Conservation (phyloP, 1,284 basidiomycete species). For the Tilletia horrida region DNA sequence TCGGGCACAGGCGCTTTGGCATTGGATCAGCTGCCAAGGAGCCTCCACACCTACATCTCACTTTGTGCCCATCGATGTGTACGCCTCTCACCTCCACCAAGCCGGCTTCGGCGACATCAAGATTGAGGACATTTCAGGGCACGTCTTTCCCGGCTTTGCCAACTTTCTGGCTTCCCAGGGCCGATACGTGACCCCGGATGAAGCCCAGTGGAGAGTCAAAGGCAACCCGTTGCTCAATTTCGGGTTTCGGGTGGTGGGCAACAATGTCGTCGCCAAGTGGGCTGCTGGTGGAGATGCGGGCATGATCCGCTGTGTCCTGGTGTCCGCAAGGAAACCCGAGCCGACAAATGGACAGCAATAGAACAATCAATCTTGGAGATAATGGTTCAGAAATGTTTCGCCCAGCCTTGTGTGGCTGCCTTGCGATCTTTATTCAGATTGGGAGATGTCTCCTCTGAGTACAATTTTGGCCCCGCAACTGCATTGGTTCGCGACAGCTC, state of each 20-base stretch:
- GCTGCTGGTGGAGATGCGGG: slow-evolving; percentile 38
- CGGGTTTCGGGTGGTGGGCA: slow-evolving; percentile 21
- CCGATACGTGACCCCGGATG: slow-evolving; percentile 22
- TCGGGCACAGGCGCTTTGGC: slow-evolving; percentile 19
- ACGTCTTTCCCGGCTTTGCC: slow-evolving; percentile 47
- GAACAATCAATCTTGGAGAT: background rate
- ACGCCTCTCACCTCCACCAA: slow-evolving; percentile 27
- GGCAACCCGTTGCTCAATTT: slow-evolving; percentile 31
- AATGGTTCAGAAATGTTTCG: too few relatives aligned
- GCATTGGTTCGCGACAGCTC: too few relatives aligned
- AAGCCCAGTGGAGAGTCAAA: slow-evolving; percentile 13
- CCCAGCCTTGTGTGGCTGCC: too few relatives aligned
- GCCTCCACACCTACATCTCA: slow-evolving; percentile 30
- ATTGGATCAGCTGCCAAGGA: slow-evolving; percentile 29
- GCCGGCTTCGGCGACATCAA: slow-evolving; percentile 30
- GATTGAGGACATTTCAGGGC: slow-evolving; percentile 42
- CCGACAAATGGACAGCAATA: background rate
- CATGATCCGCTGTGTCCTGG: slow-evolving; percentile 37
- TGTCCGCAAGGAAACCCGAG: slow-evolving; percentile 29
- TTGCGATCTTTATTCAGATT: too few relatives aligned
- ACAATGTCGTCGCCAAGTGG: slow-evolving; percentile 39
- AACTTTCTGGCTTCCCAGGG: slow-evolving; percentile 34
- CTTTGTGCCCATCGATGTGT: slow-evolving; percentile 35
- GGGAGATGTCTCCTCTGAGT: too few relatives aligned
- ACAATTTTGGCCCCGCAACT: too few relatives aligned